These are phyloP conservation scores for Cutaneotrichosporon sp. DNA, from an alignment of 1,284 basidiomycete species.

Conservation along the genomic window DNA sequence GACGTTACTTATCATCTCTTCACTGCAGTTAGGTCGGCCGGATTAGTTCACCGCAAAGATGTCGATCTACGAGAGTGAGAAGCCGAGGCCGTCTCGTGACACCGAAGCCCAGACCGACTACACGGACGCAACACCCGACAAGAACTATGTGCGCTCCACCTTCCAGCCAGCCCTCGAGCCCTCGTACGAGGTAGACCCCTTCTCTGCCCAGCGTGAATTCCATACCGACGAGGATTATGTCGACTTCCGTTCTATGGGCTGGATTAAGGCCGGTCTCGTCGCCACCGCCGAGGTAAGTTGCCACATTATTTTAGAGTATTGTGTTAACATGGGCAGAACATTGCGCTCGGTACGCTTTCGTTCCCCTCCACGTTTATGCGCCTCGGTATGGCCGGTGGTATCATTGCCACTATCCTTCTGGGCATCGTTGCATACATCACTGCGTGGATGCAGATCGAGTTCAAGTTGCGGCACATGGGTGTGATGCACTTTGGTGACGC, in stretches of 20 bases:
- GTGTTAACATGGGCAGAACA: conserved; percentile 21
- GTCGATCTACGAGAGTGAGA: background rate
- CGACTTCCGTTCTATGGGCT: conserved; percentile 42
- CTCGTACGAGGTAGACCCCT: conserved; percentile 30
- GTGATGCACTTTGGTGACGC: conserved; percentile 43
- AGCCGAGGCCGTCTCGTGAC: background rate
- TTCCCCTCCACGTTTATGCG: conserved; percentile 40
- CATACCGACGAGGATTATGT: conserved; percentile 32
- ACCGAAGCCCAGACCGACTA: conserved; percentile 3
- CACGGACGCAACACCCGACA: background rate
- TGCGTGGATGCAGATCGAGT: conserved; percentile 41
- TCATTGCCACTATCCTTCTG: conserved; percentile 32
- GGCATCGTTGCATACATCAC: conserved; percentile 36
- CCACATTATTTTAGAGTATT: background rate
- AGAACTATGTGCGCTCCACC: background rate
- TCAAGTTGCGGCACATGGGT: conserved; percentile 42
- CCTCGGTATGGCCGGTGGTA: conserved; percentile 39
- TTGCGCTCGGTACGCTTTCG: conserved; percentile 40
- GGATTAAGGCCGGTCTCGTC: conserved; percentile 38
- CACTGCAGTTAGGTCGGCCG: too few relatives aligned
- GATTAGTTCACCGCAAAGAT: background rate
- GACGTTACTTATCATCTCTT: too few relatives aligned
- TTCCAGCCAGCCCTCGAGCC: conserved; percentile 9
- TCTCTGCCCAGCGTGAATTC: conserved; percentile 24
- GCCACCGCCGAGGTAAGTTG: conserved; percentile 36